These are phyloP conservation scores for Eucalyptus viminalis DNA, from an alignment of 345 rosid species.

Conservation along the genomic window DNA sequence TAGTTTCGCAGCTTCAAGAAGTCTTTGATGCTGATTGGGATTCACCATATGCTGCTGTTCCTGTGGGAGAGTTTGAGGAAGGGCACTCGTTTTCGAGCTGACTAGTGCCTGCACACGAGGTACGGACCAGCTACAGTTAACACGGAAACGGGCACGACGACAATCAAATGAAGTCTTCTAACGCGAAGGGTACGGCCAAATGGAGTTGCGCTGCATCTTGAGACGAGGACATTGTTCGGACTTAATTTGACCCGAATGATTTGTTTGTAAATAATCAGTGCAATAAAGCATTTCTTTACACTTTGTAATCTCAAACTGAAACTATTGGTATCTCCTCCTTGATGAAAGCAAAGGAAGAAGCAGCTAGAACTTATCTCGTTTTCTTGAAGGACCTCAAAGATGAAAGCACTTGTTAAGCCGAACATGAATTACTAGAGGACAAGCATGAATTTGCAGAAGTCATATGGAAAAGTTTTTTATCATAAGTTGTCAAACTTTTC, in stretches of 20 bases:
- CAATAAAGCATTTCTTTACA: not conserved
- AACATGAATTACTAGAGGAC: not conserved
- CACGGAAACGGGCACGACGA: not conserved
- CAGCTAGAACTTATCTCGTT: too few species aligned
- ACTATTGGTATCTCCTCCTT: not conserved
- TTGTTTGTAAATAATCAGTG: not conserved
- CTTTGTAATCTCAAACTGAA: not conserved
- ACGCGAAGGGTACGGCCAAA: not conserved
- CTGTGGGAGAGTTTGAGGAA: conserved; percentile 20
- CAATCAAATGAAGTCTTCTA: not conserved
- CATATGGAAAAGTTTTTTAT: not conserved
- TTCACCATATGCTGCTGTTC: conserved; percentile 62
- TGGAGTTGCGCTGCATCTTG: not conserved
- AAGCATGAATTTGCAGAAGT: not conserved
- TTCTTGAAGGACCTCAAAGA: too few species aligned
- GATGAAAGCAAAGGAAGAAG: too few species aligned
- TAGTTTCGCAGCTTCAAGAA: conserved; percentile 64
- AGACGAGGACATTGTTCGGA: not conserved
- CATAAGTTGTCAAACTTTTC: too few species aligned
- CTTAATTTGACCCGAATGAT: not conserved
- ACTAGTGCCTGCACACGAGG: not conserved
- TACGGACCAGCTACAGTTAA: not conserved
- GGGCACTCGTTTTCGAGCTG: conserved; percentile 12
- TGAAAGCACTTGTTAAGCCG: too few species aligned
- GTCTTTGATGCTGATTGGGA: conserved; percentile 84